Evolutionary conservation across 306 rosid genomes (phyloP).

Genomic region (Ammopiptanthus mongolicus): DNA sequence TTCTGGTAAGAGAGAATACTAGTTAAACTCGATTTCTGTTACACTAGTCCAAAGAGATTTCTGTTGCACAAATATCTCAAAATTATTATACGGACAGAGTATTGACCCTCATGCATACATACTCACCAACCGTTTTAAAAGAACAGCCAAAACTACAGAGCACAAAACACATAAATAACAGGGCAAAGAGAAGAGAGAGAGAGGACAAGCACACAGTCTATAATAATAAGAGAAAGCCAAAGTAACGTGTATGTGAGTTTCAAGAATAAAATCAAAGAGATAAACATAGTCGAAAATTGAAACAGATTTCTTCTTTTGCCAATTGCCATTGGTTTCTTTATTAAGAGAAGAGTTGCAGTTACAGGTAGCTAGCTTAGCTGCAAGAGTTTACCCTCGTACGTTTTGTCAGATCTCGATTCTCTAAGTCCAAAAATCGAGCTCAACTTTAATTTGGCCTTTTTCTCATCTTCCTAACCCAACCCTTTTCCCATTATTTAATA

Average conservation of each 20-base stretch:
- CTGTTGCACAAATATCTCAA: background rate
- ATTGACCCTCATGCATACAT: background rate
- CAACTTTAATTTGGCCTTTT: background rate
- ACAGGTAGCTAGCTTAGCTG: background rate
- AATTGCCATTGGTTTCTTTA: background rate
- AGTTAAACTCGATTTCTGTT: too few relatives aligned
- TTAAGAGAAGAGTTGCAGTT: background rate
- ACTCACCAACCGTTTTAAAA: background rate
- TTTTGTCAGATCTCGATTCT: slow-evolving; percentile 33
- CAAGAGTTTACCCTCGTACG: background rate
- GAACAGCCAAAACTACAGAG: too few relatives aligned
- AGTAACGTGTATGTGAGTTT: background rate
- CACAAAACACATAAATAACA: background rate
- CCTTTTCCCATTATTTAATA: background rate
- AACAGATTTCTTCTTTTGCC: slow-evolving; percentile 8
- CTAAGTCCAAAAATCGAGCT: background rate
- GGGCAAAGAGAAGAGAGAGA: background rate
- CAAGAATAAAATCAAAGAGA: background rate
- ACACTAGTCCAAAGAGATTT: background rate
- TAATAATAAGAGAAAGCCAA: background rate
- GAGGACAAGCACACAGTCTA: background rate
- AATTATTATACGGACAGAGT: background rate
- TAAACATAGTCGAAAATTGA: background rate
- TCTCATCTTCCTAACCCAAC: background rate
- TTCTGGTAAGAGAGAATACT: too few relatives aligned